Percentiles rank a stretch among this genome's conserved stretches.
These are phyloP conservation scores for Brassica rapa DNA, from an alignment of 345 rosid genomes.

Conservation along the genomic window DNA sequence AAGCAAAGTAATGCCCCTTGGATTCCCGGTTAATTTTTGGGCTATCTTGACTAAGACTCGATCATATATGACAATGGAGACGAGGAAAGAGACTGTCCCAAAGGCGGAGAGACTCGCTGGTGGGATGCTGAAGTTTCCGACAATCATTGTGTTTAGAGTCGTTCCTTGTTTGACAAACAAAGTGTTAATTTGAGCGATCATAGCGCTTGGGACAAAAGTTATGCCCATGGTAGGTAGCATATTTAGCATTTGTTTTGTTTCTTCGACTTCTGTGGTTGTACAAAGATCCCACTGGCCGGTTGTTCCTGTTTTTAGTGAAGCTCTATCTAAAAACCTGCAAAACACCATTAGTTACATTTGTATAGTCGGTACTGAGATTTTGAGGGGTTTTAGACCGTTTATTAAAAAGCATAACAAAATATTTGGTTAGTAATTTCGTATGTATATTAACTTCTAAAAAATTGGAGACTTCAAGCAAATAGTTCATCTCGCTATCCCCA, in stretches of 20 bases:
- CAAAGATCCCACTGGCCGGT: slow-evolving; percentile 61
- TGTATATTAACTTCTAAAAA: not conserved
- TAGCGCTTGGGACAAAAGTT: slow-evolving; percentile 80
- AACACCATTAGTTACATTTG: not conserved
- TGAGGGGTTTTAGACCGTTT: not conserved
- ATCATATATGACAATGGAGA: slow-evolving; percentile 58
- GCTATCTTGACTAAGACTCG: slow-evolving; percentile 48
- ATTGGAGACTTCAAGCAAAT: not conserved
- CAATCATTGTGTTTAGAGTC: slow-evolving; percentile 56
- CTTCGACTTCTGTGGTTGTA: slow-evolving; percentile 89
- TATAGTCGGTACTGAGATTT: not conserved
- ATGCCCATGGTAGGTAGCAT: slow-evolving; percentile 58
- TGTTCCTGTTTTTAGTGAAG: slow-evolving; percentile 61
- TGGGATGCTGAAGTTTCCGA: slow-evolving; percentile 63
- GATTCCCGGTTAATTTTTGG: slow-evolving; percentile 56
- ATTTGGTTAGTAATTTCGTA: not conserved
- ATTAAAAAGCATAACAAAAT: not conserved
- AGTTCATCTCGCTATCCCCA: not conserved
- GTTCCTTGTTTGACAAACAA: slow-evolving; percentile 93
- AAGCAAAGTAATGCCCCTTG: slow-evolving; percentile 71
- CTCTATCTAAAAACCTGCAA: slow-evolving; percentile 56
- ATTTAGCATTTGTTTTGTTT: slow-evolving; percentile 89
- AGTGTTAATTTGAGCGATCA: slow-evolving; percentile 74
- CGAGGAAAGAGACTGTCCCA: slow-evolving; percentile 66
- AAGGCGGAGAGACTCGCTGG: slow-evolving; percentile 70